These are phyloP conservation scores for Malus hybrid DNA, from an alignment of 331 rosid genomes.

Conservation along the genomic window DNA sequence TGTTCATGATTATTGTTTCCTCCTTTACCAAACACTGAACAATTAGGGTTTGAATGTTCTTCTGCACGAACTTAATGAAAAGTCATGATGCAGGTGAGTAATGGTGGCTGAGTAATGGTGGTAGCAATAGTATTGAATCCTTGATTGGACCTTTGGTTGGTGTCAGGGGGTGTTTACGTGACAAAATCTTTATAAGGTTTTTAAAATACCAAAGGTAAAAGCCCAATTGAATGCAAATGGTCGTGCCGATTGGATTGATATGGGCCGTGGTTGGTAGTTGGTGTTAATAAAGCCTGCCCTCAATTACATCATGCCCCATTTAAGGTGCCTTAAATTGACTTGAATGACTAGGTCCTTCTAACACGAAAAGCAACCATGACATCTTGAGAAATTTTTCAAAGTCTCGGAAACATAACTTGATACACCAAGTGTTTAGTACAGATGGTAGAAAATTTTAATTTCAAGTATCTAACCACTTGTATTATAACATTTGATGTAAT, in stretches of 20 bases:
- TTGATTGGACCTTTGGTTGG: conserved; percentile 3
- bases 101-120: no score
- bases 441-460: no score
- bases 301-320: background rate
- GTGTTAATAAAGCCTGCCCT: background rate
- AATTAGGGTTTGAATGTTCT: no score
- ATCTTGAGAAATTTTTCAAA: fast-evolving
- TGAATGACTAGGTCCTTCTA: background rate
- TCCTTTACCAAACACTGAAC: background rate
- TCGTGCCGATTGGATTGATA: background rate
- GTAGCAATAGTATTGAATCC: no score
- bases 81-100: background rate
- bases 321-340: background rate
- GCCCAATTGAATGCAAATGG: conserved; percentile 20
- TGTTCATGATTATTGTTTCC: background rate
- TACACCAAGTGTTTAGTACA: no score
- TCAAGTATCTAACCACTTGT: no score
- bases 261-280: conserved; percentile 13
- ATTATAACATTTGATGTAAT: no score
- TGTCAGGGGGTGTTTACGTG: conserved; percentile 7
- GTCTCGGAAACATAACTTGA: fast-evolving
- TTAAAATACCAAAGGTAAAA: background rate
- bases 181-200: background rate
- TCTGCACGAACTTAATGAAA: conserved; percentile 3
- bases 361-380: background rate